A percentile compares a stretch with the other conserved stretches of the same genome.
Conservation (phyloP, 495 filamentous ascomycete species). For the Oleoguttula mirabilis region DNA sequence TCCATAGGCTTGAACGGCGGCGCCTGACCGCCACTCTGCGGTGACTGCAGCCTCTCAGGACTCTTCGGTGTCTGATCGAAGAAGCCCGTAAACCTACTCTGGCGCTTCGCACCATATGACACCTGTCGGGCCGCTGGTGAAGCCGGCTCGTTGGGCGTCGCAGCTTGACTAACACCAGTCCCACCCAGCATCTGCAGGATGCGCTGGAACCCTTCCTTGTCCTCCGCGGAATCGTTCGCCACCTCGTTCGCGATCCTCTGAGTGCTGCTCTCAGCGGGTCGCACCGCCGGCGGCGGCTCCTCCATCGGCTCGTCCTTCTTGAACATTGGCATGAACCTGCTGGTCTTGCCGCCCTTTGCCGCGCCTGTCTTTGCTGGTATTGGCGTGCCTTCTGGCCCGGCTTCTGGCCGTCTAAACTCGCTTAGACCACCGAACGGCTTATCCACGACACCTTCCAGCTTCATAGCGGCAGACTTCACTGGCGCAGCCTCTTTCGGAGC, state of each 20-base stretch:
- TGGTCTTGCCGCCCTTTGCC: constrained; percentile 44
- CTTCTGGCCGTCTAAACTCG: constrained; percentile 32
- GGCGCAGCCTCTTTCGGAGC: neutral
- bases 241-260: constrained; percentile 26
- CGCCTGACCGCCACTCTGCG: neutral
- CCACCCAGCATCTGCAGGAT: constrained; percentile 72
- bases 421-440: constrained; percentile 69
- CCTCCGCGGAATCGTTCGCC: constrained; percentile 47
- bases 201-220: constrained; percentile 81
- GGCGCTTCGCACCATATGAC: constrained; percentile 4
- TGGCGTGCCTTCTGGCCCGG: neutral
- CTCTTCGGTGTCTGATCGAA: constrained; percentile 19
- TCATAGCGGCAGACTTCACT: constrained; percentile 40
- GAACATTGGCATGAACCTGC: constrained; percentile 78
- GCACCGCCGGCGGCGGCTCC: constrained; percentile 37
- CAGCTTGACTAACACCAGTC: constrained; percentile 24
- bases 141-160: constrained; percentile 6
- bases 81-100: constrained; percentile 16
- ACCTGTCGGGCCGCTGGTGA: constrained; percentile 10
- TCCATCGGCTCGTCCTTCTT: constrained; percentile 41
- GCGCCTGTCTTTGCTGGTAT: constrained; percentile 14
- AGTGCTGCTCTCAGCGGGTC: constrained; percentile 32
- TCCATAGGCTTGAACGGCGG: neutral
- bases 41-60: constrained; percentile 13
- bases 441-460: constrained; percentile 56